phyloP scores from a whole-genome alignment of 305 asterid genomes.

The Fraxinus sp. region DNA sequence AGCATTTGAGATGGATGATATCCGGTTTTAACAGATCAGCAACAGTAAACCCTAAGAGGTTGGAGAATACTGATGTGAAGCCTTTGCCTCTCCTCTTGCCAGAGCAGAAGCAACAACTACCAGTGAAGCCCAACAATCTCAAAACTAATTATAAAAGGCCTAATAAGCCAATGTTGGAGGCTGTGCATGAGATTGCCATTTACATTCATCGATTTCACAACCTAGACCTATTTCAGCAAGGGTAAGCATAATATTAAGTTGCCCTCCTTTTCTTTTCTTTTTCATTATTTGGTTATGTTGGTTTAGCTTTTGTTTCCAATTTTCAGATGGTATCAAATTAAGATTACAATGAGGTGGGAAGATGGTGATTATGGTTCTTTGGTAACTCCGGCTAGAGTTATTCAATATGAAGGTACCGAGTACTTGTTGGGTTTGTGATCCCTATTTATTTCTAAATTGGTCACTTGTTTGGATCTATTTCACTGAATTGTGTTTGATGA shows the following conservation, averaged over 20 bases:
- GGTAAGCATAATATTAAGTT: conserved; percentile 45
- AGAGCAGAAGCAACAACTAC: conserved; percentile 35
- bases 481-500: conserved; percentile 14
- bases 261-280: conserved; percentile 12
- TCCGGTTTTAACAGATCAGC: conserved; percentile 59
- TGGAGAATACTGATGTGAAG: conserved; percentile 59
- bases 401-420: conserved; percentile 79
- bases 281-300: conserved; percentile 11
- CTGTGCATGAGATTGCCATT: conserved; percentile 79
- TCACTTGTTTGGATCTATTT: background rate
- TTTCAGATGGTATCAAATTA: conserved; percentile 87
- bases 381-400: conserved; percentile 90
- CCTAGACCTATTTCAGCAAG: conserved; percentile 97
- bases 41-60: conserved; percentile 51
- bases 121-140: conserved; percentile 29
- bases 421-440: conserved; percentile 17
- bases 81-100: conserved; percentile 39
- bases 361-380: conserved; percentile 55
- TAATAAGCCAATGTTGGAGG: conserved; percentile 60
- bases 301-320: conserved; percentile 14
- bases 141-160: conserved; percentile 30
- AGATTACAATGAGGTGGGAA: conserved; percentile 90
- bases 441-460: conserved; percentile 14
- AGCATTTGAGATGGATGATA: conserved; percentile 77
- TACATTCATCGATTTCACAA: conserved; percentile 96